Percentiles rank a stretch among this genome's conserved stretches.
These are phyloP conservation scores for Prototheca wickerhamii DNA, from an alignment of 163 green algal species.

Conservation along the genomic window DNA sequence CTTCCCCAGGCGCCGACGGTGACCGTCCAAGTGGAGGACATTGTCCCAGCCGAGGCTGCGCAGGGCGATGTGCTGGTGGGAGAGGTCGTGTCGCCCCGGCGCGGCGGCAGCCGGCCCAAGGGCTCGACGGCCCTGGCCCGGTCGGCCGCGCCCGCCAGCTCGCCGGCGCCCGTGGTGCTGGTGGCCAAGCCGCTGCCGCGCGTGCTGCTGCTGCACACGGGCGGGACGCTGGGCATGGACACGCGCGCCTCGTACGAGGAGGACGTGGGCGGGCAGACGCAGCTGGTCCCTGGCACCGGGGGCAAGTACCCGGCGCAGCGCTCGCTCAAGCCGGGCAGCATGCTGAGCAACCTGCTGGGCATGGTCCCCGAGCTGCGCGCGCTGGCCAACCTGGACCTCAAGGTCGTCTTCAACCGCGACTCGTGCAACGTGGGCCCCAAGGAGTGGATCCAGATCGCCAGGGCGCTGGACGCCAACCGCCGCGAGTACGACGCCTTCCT, in stretches of 20 bases:
- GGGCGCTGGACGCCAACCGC: conserved; percentile 44
- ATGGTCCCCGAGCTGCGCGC: conserved; percentile 69
- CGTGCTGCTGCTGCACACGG: conserved; percentile 79
- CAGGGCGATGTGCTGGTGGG: no score
- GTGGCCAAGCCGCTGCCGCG: conserved; percentile 58
- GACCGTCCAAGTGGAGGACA: no score
- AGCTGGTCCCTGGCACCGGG: conserved; percentile 35
- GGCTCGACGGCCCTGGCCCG: background rate
- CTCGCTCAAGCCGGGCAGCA: conserved; percentile 8
- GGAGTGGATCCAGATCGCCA: conserved; percentile 38
- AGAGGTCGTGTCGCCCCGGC: no score
- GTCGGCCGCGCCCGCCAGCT: background rate
- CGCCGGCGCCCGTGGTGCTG: conserved; percentile 26
- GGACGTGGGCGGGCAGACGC: conserved; percentile 26
- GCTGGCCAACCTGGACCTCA: conserved; percentile 71
- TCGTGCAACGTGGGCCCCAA: conserved; percentile 50
- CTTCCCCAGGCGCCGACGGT: no score
- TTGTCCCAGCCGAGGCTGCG: no score
- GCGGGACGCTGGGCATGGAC: conserved; percentile 71
- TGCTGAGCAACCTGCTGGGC: conserved; percentile 50
- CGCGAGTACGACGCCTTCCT: conserved; percentile 76
- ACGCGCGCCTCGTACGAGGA: conserved; percentile 21
- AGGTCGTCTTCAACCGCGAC: conserved; percentile 80
- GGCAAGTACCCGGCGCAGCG: conserved; percentile 27
- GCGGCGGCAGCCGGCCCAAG: no score